Conservation (phyloP, 805 yeast species). For the Wickerhamomyces strasburgensis region DNA sequence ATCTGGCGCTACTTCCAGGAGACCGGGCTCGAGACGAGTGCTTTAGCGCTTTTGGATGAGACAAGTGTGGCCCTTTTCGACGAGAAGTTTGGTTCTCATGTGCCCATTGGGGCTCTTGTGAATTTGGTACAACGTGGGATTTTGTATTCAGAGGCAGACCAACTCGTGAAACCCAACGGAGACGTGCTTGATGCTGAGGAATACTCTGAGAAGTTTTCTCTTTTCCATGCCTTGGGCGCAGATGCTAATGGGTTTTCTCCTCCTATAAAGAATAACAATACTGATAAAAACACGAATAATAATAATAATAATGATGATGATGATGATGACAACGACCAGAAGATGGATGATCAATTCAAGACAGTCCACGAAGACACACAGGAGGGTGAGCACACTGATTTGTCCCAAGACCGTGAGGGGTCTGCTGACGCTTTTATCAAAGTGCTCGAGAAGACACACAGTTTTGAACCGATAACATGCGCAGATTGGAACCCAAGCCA, state of each 20-base stretch:
- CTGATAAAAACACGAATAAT: not conserved
- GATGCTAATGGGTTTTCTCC: slow-evolving; percentile 24
- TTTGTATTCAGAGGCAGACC: slow-evolving; percentile 67
- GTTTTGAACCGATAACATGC: slow-evolving; percentile 40
- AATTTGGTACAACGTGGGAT: slow-evolving; percentile 83
- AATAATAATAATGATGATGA: slow-evolving; percentile 5
- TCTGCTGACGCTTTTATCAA: slow-evolving; percentile 28
- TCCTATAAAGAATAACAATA: slow-evolving; percentile 1
- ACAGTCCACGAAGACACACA: not conserved
- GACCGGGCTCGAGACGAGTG: slow-evolving; percentile 67
- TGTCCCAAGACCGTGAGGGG: slow-evolving; percentile 5
- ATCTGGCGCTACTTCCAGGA: slow-evolving; percentile 93
- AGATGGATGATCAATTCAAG: not conserved
- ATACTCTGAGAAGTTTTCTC: slow-evolving; percentile 34
- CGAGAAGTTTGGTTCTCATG: slow-evolving; percentile 38
- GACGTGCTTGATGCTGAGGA: slow-evolving; percentile 18
- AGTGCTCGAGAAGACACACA: slow-evolving; percentile 33
- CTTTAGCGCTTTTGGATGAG: slow-evolving; percentile 76
- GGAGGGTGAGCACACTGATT: not conserved
- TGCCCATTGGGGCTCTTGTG: slow-evolving; percentile 80
- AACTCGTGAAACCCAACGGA: slow-evolving; percentile 38
- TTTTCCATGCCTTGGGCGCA: slow-evolving; percentile 50
- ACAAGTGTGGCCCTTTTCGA: slow-evolving; percentile 58
- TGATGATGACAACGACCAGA: slow-evolving; percentile 2
- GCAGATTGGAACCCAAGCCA: slow-evolving; percentile 55